phyloP scores from a whole-genome alignment of 1,284 basidiomycete genomes.

The Cystobasidium sp. region DNA sequence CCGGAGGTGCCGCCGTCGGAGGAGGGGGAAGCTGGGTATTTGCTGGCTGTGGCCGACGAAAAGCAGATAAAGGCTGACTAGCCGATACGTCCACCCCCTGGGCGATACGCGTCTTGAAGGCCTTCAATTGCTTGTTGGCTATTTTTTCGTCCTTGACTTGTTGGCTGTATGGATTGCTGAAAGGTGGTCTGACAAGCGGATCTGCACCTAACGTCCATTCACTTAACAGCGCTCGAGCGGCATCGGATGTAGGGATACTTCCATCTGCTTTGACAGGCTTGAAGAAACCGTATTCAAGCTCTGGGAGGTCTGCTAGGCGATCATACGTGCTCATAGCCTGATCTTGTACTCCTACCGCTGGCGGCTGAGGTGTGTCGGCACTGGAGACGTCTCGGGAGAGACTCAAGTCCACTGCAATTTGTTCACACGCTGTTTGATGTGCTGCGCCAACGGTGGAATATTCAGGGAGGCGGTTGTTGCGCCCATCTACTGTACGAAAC shows the following conservation, averaged over 20 bases:
- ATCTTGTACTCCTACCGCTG: not conserved
- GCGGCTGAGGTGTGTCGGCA: not conserved
- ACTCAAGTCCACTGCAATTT: conserved; percentile 30
- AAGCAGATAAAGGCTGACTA: conserved; percentile 30
- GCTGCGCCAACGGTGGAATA: not conserved
- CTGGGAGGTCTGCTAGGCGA: conserved; percentile 15
- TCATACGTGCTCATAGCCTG: conserved; percentile 4
- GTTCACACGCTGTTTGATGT: conserved; percentile 35
- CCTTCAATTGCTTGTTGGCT: conserved; percentile 34
- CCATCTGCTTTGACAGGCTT: conserved; percentile 15
- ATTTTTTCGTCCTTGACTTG: conserved; percentile 9
- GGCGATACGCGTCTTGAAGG: conserved; percentile 24
- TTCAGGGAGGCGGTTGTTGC: not conserved
- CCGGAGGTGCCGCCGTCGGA: not conserved
- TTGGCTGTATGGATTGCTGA: conserved; percentile 35
- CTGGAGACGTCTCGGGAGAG: conserved; percentile 4
- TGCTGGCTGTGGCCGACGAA: too few relatives aligned
- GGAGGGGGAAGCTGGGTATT: not conserved
- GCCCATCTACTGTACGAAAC: not conserved
- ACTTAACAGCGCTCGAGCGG: conserved; percentile 34
- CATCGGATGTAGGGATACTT: not conserved
- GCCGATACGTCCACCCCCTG: conserved; percentile 18
- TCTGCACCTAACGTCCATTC: conserved; percentile 42
- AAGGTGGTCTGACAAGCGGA: conserved; percentile 12
- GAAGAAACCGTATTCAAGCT: conserved; percentile 31